Conservation (phyloP, 2,329 filamentous ascomycete species). For the Penicillium sp. region DNA sequence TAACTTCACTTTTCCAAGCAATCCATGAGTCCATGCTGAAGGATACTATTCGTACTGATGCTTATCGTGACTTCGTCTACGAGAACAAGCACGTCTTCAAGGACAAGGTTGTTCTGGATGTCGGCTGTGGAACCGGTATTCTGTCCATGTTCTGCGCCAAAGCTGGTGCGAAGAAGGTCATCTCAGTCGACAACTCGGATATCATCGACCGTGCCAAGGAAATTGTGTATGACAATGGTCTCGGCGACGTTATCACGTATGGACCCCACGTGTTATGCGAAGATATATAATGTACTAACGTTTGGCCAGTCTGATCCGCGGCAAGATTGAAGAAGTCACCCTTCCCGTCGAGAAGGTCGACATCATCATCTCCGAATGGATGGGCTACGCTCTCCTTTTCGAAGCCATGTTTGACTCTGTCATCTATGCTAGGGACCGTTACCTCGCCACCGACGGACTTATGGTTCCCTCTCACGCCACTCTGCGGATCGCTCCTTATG, state of each 20-base stretch:
- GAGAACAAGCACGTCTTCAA: conserved; percentile 83
- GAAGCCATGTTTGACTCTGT: conserved; percentile 96
- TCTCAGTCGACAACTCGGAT: conserved; percentile 87
- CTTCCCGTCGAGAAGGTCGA: conserved; percentile 80
- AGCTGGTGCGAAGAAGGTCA: conserved; percentile 80
- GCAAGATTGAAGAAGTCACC: conserved; percentile 82
- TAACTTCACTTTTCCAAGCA: conserved; percentile 49
- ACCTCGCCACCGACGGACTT: conserved; percentile 74
- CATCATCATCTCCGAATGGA: conserved; percentile 96
- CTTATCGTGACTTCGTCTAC: conserved; percentile 94
- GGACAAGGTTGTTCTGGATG: conserved; percentile 83
- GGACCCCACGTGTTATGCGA: conserved; percentile 1
- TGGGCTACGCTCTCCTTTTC: conserved; percentile 91
- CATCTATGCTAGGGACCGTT: conserved; percentile 81
- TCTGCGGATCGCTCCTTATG: conserved; percentile 76
- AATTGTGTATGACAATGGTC: conserved; percentile 77
- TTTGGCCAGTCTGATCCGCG: conserved; percentile 61
- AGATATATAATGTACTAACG: conserved; percentile 7
- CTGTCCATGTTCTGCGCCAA: conserved; percentile 92
- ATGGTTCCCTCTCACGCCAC: conserved; percentile 84
- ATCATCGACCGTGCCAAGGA: conserved; percentile 85
- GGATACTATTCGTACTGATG: conserved; percentile 80
- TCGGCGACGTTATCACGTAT: conserved; percentile 68
- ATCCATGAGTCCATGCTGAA: conserved; percentile 98
- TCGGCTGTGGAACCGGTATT: conserved; percentile 83